These are phyloP conservation scores for Neophaeococcomyces mojaviensis DNA, from an alignment of 2,329 filamentous ascomycete genomes.

Conservation along the genomic window DNA sequence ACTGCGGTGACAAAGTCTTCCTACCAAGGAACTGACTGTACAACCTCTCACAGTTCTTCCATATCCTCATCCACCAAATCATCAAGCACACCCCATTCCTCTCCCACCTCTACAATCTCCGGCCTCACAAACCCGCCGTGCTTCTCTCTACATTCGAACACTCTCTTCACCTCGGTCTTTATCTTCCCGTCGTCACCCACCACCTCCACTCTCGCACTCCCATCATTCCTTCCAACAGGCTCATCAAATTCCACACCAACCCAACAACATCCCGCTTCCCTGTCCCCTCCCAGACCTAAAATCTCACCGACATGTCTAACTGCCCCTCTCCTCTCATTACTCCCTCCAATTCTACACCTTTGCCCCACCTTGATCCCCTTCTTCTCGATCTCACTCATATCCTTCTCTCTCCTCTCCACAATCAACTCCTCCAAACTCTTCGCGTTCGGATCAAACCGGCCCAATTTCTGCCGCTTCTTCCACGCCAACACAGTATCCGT, in stretches of 20 bases:
- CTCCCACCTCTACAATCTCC: constrained; percentile 55
- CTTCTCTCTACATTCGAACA: constrained; percentile 49
- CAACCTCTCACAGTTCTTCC: constrained; percentile 44
- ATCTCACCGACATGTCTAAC: constrained; percentile 33
- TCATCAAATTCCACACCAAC: constrained; percentile 49
- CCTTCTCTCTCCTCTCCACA: constrained; percentile 56
- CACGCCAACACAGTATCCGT: constrained; percentile 84
- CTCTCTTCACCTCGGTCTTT: constrained; percentile 31
- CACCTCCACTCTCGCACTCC: constrained; percentile 36
- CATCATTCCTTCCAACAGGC: constrained; percentile 59
- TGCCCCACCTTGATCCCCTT: constrained; percentile 61
- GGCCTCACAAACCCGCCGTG: constrained; percentile 54
- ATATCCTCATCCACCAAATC: constrained; percentile 49
- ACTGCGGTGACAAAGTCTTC: too few relatives aligned
- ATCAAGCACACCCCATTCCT: constrained; percentile 46
- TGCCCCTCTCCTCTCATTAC: constrained; percentile 62
- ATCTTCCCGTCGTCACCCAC: constrained; percentile 10
- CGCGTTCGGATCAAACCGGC: constrained; percentile 84
- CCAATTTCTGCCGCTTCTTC: constrained; percentile 94
- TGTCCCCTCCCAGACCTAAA: constrained; percentile 22
- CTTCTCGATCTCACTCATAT: constrained; percentile 53
- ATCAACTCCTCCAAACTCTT: constrained; percentile 62
- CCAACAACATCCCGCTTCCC: constrained; percentile 22
- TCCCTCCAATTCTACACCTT: constrained; percentile 58
- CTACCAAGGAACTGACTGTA: neutral